Evolutionary conservation across 2,329 filamentous ascomycete genomes (phyloP).

Genomic region (Ophiostoma piceae): DNA sequence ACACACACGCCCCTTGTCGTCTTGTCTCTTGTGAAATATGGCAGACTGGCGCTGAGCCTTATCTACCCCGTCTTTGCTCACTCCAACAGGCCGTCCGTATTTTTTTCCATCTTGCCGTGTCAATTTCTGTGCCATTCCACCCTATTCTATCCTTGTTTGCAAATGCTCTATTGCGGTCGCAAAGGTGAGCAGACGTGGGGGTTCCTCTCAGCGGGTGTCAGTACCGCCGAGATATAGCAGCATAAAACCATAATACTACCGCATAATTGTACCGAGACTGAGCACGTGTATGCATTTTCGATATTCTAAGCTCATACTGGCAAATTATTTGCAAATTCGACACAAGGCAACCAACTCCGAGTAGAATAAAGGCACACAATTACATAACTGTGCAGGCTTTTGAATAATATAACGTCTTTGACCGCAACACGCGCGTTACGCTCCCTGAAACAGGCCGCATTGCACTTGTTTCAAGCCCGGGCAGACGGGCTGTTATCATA

Average conservation of each 20-base stretch:
- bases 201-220: conserved; percentile 5
- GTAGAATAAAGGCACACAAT: background rate
- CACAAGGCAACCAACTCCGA: too few species aligned
- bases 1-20: conserved; percentile 5
- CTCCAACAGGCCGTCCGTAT: background rate
- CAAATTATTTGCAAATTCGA: too few species aligned
- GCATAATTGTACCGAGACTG: background rate
- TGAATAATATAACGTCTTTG: background rate
- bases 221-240: background rate
- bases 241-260: background rate
- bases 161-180: background rate
- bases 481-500: background rate
- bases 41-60: background rate
- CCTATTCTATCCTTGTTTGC: background rate
- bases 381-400: background rate
- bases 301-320: background rate
- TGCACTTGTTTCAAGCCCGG: background rate
- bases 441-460: background rate
- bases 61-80: background rate
- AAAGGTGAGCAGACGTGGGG: background rate
- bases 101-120: background rate
- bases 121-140: background rate
- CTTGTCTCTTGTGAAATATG: too few species aligned
- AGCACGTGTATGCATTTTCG: background rate
- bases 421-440: background rate